phyloP scores from a whole-genome alignment of 192 early-diverging fungal genomes.

The Coemansia asiatica region DNA sequence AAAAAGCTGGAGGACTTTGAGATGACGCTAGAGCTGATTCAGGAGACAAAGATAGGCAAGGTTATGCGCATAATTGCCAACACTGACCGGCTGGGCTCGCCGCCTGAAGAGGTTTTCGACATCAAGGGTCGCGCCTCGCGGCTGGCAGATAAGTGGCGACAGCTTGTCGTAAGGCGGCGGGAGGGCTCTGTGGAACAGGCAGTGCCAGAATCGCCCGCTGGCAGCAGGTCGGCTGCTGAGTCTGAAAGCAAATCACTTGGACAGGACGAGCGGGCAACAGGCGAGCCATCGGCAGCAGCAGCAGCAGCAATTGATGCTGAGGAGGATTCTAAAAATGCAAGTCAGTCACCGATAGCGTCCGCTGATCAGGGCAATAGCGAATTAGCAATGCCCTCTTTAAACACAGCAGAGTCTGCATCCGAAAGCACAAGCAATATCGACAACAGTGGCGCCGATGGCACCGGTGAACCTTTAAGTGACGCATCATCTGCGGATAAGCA shows the following conservation, averaged over 20 bases:
- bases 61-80: conserved; percentile 52
- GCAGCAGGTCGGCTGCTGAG: conserved; percentile 16
- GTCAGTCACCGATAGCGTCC: background rate
- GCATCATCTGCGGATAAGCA: background rate
- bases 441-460: conserved; percentile 7
- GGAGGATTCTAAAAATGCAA: conserved; percentile 5
- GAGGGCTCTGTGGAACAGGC: conserved; percentile 33
- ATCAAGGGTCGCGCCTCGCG: conserved; percentile 49
- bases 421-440: background rate
- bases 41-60: conserved; percentile 55
- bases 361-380: background rate
- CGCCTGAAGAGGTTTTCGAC: conserved; percentile 43
- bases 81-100: conserved; percentile 32
- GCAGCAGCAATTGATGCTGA: too few species aligned
- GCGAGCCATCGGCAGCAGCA: background rate
- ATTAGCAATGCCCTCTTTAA: background rate
- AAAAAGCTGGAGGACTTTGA: conserved; percentile 50
- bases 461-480: background rate
- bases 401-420: background rate
- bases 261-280: background rate
- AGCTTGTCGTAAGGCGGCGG: conserved; percentile 35
- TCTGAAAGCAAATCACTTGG: background rate
- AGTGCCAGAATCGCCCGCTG: conserved; percentile 32
- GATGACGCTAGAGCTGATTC: conserved; percentile 51
- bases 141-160: conserved; percentile 50